Conservation (phyloP, 495 filamentous ascomycete genomes). For the Penicillium bialowiezense region DNA sequence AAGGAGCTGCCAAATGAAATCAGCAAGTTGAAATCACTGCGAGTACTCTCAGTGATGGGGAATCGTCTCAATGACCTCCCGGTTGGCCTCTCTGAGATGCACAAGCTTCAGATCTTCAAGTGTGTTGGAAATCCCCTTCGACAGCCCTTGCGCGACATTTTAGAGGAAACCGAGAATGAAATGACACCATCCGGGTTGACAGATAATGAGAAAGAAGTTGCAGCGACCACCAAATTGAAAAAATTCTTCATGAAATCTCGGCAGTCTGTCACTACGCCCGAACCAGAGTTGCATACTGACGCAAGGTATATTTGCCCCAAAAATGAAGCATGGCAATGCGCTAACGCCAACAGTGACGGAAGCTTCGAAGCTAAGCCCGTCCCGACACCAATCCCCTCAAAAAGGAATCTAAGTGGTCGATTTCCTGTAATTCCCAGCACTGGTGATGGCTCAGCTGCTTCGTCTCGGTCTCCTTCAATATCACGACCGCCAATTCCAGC, state of each 20-base stretch:
- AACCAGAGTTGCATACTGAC: constrained; percentile 64
- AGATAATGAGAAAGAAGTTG: constrained; percentile 62
- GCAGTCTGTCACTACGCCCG: constrained; percentile 48
- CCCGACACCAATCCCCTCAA: constrained; percentile 71
- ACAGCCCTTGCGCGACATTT: constrained; percentile 41
- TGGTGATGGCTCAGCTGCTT: constrained; percentile 41
- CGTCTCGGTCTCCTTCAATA: constrained; percentile 61
- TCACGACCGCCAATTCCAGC: constrained; percentile 68
- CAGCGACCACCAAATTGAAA: constrained; percentile 72
- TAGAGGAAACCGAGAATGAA: constrained; percentile 44
- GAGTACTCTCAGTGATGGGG: constrained; percentile 75
- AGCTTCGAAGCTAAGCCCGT: constrained; percentile 68
- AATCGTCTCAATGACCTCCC: constrained; percentile 85
- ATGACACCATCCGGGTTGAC: constrained; percentile 41
- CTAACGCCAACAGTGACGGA: constrained; percentile 39
- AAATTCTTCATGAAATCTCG: constrained; percentile 62
- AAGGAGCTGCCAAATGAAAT: constrained; percentile 74
- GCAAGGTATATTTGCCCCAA: constrained; percentile 50
- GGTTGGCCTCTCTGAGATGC: constrained; percentile 81
- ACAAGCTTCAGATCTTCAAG: constrained; percentile 80
- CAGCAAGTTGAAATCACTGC: constrained; percentile 68
- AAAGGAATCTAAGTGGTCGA: constrained; percentile 69
- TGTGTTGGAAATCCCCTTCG: constrained; percentile 79
- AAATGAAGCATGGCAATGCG: neutral
- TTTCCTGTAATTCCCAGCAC: constrained; percentile 79